Percentiles rank a stretch among this genome's conserved stretches.
Conservation (phyloP, 106 monocot species). For the Allium cepa region DNA sequence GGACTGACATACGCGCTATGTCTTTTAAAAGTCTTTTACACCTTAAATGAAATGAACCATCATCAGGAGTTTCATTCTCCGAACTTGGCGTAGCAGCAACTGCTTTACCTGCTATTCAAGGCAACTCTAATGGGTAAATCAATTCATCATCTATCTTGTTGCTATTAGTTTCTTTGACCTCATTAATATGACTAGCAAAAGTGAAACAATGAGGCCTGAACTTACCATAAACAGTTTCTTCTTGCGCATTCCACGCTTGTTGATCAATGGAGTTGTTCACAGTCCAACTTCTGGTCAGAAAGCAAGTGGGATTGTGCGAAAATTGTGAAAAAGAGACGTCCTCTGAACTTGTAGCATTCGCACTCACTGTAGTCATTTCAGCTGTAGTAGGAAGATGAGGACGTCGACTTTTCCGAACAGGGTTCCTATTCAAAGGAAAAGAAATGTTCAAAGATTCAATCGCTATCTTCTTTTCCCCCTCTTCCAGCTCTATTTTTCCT, state of each 20-base stretch:
- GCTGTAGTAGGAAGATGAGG: not conserved
- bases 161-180: slow-evolving; percentile 3
- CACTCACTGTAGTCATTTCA: not conserved
- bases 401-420: slow-evolving; percentile 51
- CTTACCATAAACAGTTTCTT: slow-evolving; percentile 90
- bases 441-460: slow-evolving; percentile 52
- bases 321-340: slow-evolving; percentile 31
- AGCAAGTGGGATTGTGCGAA: slow-evolving; percentile 94
- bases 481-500: slow-evolving; percentile 6
- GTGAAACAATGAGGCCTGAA: slow-evolving; percentile 71
- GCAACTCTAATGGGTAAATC: slow-evolving; percentile 67
- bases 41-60: slow-evolving; percentile 16
- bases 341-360: slow-evolving; percentile 30
- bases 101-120: slow-evolving; percentile 24
- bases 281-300: slow-evolving; percentile 64
- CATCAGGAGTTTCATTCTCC: slow-evolving; percentile 19
- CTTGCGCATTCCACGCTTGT: slow-evolving; percentile 67
- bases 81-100: slow-evolving; percentile 14
- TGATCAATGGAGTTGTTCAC: slow-evolving; percentile 58
- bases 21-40: slow-evolving; percentile 37
- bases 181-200: slow-evolving; percentile 33
- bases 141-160: slow-evolving; percentile 39
- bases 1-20: slow-evolving; percentile 41
- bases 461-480: slow-evolving; percentile 26
- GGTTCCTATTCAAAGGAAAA: slow-evolving; percentile 39